A percentile compares a stretch with the other conserved stretches of the same genome.
These are phyloP conservation scores for Hymenoscyphus occultus DNA, from an alignment of 2,329 filamentous ascomycete species.

Conservation along the genomic window DNA sequence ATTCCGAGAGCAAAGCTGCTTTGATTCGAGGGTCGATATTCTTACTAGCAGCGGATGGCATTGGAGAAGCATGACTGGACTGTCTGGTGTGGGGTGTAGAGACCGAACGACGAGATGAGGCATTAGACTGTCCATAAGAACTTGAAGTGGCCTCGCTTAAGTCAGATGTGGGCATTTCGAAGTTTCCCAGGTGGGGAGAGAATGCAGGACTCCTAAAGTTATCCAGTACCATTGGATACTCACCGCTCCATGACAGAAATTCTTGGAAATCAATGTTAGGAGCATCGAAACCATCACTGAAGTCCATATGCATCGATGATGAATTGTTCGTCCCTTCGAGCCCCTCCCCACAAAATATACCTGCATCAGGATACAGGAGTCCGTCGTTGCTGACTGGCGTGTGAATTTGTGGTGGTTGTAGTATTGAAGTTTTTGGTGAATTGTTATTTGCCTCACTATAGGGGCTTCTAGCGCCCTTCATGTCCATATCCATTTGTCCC, in stretches of 20 bases:
- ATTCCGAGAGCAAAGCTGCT: conserved; percentile 40
- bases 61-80: conserved; percentile 46
- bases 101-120: conserved; percentile 43
- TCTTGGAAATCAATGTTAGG: conserved; percentile 12
- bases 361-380: conserved; percentile 4
- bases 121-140: conserved; percentile 43
- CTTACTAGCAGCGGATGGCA: conserved; percentile 37
- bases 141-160: conserved; percentile 42
- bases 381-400: background rate
- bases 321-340: background rate
- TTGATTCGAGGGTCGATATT: conserved; percentile 11
- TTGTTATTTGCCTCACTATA: conserved; percentile 2
- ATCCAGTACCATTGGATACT: conserved; percentile 11
- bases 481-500: conserved; percentile 8
- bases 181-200: conserved; percentile 2
- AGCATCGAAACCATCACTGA: conserved; percentile 8
- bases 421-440: background rate
- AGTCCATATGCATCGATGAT: conserved; percentile 8
- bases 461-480: conserved; percentile 6
- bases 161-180: conserved; percentile 10
- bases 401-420: background rate
- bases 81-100: conserved; percentile 39
- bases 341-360: conserved; percentile 2
- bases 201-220: conserved; percentile 7
- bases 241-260: conserved; percentile 10